Conservation (phyloP, 108 stramenopile genomes). For the Phaeodactylum tricornutum region DNA sequence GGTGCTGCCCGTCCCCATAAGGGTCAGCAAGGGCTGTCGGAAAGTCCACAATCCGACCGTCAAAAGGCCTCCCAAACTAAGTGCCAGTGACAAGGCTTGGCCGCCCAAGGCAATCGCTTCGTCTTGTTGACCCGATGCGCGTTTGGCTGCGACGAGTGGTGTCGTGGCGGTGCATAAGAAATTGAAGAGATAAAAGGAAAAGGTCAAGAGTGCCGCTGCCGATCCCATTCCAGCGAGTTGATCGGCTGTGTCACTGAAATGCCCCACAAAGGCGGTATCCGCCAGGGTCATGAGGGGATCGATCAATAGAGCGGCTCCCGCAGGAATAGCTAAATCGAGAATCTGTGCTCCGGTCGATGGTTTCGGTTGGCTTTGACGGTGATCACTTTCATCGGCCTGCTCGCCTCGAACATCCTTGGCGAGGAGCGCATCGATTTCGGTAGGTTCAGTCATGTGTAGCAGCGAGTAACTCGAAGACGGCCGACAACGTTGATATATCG, state of each 20-base stretch:
- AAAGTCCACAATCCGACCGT: constrained; percentile 25
- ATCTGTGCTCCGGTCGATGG: constrained; percentile 32
- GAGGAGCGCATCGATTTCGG: not conserved
- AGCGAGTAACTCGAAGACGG: too few relatives aligned
- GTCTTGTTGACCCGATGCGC: constrained; percentile 39
- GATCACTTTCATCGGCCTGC: not conserved
- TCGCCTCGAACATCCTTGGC: not conserved
- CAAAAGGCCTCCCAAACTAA: constrained; percentile 37
- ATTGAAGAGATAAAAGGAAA: constrained; percentile 74
- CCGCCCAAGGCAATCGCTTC: constrained; percentile 57
- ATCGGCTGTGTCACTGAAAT: constrained; percentile 42
- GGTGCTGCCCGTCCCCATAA: constrained; percentile 67
- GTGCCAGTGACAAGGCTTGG: constrained; percentile 64
- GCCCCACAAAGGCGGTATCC: constrained; percentile 79
- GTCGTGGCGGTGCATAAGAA: constrained; percentile 80
- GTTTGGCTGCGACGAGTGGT: constrained; percentile 50
- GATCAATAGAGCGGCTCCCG: constrained; percentile 57
- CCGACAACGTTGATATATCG: too few relatives aligned
- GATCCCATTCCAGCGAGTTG: constrained; percentile 76
- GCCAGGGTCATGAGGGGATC: constrained; percentile 80
- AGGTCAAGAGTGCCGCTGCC: constrained; percentile 63
- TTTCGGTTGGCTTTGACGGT: not conserved
- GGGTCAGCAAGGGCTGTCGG: constrained; percentile 33
- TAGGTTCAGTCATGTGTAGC: too few relatives aligned
- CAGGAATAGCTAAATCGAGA: constrained; percentile 60